Base-by-base conservation (phyloP, 805 yeast genomes). In the Torulaspora gathmanii region DNA sequence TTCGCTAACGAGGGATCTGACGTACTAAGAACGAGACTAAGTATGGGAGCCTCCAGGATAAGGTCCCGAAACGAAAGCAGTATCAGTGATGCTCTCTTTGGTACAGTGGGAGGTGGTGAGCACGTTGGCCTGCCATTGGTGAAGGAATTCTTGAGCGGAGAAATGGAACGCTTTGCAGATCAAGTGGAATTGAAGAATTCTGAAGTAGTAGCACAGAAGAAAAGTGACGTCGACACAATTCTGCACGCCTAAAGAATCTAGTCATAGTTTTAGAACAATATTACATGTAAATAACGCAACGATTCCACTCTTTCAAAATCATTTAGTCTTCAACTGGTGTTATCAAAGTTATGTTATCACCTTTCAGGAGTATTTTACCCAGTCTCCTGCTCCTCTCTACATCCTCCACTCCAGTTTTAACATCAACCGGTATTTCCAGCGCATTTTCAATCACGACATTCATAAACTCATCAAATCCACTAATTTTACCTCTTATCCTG, bases 401-500 rank as follows among this genome's bases (percentile, higher is more conserved):
- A 1, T 44, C 17, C 40, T 64, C 68, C 11, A 44, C 40, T 5
- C 67, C 67, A 2, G 61, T 54, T 44, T 70, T 70, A 1, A 72
- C 50, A 40, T 74, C 72, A 1, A 80, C 79, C 30, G 74, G 75
- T 5, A 91, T 71, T 56, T 95, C 96, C 10, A 63, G 57, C 0
- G 84, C 83, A 40, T 78, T 77, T 27, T 77, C 81, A 17, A 81
- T 67, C 3, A 80, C 84, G 13, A 81, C 68, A 61, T 93, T 93
- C 99, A 93, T 95, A 60, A 90, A 91, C 69, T 95, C 99, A 65
- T 93, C 99, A 66, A 95, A 91, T 1, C 99, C 99, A 49, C 83
- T 73, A 25, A 93, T 82, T 49, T 75, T 78, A 1, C 99, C 99
- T 55, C 84, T 86, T 25, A 91, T 77, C 52, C 95, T 73, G 53